A percentile compares a stretch with the other conserved stretches of the same genome.
phyloP scores from a whole-genome alignment of 2,329 filamentous ascomycete genomes.

The Aphanoascus verrucosus region DNA sequence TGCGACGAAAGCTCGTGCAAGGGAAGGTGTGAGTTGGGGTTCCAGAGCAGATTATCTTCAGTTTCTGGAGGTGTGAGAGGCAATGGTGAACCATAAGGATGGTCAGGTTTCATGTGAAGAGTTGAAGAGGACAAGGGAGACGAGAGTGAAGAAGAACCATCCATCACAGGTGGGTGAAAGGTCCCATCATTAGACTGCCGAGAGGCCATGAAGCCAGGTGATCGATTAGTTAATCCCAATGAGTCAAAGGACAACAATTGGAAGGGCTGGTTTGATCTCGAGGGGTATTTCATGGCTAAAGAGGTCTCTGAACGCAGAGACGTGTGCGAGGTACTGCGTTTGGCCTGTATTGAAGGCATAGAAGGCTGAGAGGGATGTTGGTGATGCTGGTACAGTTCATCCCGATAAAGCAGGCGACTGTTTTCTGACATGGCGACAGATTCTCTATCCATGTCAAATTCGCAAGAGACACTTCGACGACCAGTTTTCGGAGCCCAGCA shows the following conservation, averaged over 20 bases:
- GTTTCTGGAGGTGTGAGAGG: conserved; percentile 37
- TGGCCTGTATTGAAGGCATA: conserved; percentile 7
- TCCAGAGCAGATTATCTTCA: conserved; percentile 31
- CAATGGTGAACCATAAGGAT: conserved; percentile 27
- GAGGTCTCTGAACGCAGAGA: conserved; percentile 23
- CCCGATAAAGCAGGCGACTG: conserved; percentile 3
- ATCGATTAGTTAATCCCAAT: conserved; percentile 40
- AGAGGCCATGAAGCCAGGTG: conserved; percentile 9
- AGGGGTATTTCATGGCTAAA: conserved; percentile 27
- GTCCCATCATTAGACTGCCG: neutral
- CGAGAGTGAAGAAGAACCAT: neutral
- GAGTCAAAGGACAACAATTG: conserved; percentile 46
- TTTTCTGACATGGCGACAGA: conserved; percentile 5
- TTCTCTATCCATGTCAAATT: neutral
- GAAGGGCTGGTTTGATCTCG: conserved; percentile 31
- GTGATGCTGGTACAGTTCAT: conserved; percentile 7
- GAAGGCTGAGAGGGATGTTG: neutral
- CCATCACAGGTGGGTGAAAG: neutral
- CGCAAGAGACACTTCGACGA: conserved; percentile 13
- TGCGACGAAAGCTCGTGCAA: conserved; percentile 20
- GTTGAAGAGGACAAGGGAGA: conserved; percentile 25
- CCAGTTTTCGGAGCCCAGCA: neutral
- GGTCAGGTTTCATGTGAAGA: conserved; percentile 4
- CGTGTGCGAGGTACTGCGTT: conserved; percentile 12
- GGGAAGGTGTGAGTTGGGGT: conserved; percentile 17